phyloP scores from a whole-genome alignment of 495 filamentous ascomycete genomes.

The Penicillium ochrochloron region DNA sequence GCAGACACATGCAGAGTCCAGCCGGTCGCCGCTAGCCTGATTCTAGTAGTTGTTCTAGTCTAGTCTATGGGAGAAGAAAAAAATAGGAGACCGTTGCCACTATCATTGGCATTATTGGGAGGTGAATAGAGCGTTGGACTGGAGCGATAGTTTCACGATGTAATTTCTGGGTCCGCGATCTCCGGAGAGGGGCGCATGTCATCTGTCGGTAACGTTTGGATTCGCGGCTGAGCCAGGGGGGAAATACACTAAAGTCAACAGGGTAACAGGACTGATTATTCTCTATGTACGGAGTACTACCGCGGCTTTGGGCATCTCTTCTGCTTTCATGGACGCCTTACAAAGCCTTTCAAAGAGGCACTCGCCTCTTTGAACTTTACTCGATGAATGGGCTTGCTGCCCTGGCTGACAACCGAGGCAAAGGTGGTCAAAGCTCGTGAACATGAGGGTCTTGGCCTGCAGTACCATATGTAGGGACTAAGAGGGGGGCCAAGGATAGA shows the following conservation, averaged over 20 bases:
- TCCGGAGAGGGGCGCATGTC: neutral
- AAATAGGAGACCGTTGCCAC: constrained; percentile 14
- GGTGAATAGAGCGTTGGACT: constrained; percentile 14
- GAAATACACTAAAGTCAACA: no score
- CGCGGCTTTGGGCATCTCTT: neutral
- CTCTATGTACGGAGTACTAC: no score
- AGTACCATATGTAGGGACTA: no score
- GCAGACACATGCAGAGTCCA: constrained; percentile 14
- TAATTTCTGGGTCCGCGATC: neutral
- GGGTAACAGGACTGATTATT: no score
- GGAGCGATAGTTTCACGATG: neutral
- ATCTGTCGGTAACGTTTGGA: neutral
- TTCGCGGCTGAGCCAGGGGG: constrained; percentile 3
- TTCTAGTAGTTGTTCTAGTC: constrained; percentile 14
- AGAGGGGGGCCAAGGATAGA: neutral
- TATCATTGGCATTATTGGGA: neutral
- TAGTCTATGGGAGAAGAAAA: constrained; percentile 8
- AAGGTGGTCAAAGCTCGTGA: constrained; percentile 7
- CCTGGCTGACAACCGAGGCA: neutral
- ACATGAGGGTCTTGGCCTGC: neutral
- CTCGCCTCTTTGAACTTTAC: neutral
- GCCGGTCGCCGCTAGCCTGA: constrained; percentile 9
- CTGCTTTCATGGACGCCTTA: neutral
- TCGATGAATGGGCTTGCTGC: neutral
- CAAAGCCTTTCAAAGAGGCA: neutral